Conservation (phyloP, 2,329 filamentous ascomycete genomes). For the Xylariales sp. region DNA sequence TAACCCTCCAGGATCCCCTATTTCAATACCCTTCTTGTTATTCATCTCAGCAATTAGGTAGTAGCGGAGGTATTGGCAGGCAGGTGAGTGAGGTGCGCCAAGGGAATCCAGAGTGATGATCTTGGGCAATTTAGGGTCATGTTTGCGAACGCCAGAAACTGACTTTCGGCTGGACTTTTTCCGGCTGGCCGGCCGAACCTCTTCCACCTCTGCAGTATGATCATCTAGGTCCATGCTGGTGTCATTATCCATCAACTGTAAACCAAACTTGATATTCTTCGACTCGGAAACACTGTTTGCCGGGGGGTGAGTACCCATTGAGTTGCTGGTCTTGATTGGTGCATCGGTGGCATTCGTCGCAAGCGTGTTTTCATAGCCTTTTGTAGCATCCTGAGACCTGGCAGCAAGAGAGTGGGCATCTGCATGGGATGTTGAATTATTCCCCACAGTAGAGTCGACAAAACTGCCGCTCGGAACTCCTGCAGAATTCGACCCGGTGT, state of each 20-base stretch:
- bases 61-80: slow-evolving; percentile 65
- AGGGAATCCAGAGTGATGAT: slow-evolving; percentile 90
- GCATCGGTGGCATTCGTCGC: neutral
- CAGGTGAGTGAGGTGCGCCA: slow-evolving; percentile 56
- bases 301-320: neutral
- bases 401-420: neutral
- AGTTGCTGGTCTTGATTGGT: neutral
- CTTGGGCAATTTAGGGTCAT: slow-evolving; percentile 52
- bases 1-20: slow-evolving; percentile 16
- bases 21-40: slow-evolving; percentile 45
- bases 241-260: too few relatives aligned
- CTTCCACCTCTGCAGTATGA: neutral
- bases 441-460: neutral
- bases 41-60: slow-evolving; percentile 73
- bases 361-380: neutral
- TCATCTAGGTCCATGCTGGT: neutral
- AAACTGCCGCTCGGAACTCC: neutral
- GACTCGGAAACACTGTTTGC: neutral
- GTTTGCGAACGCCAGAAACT: slow-evolving; percentile 29
- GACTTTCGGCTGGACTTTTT: slow-evolving; percentile 29
- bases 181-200: slow-evolving; percentile 10
- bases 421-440: neutral
- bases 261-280: too few relatives aligned
- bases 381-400: too few relatives aligned
- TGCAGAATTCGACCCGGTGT: too few relatives aligned